These are phyloP conservation scores for Quercus parvula DNA, from an alignment of 306 rosid species.

Conservation along the genomic window DNA sequence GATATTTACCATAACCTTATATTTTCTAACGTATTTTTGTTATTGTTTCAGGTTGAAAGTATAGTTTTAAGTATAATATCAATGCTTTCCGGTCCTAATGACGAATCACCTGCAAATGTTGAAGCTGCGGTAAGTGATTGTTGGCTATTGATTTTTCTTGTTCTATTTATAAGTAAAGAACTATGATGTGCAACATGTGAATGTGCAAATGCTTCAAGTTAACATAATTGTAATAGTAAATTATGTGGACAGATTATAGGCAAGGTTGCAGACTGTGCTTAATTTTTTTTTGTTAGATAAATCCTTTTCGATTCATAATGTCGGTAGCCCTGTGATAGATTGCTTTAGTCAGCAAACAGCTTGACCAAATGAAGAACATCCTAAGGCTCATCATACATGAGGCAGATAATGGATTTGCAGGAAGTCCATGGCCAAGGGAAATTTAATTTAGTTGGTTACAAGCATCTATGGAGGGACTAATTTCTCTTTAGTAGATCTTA, in stretches of 20 bases:
- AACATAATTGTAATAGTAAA: background rate
- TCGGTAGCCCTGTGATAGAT: background rate
- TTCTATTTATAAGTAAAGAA: background rate
- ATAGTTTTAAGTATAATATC: slow-evolving; percentile 98
- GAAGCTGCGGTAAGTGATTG: slow-evolving; percentile 91
- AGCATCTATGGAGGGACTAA: background rate
- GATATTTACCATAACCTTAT: background rate
- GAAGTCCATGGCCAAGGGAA: background rate
- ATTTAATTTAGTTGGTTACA: background rate
- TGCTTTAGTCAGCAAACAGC: background rate
- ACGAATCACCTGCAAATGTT: slow-evolving; percentile 97
- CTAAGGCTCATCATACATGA: background rate
- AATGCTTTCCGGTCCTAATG: slow-evolving; percentile 95
- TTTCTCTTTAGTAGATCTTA: background rate
- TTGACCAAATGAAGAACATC: background rate
- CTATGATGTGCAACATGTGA: background rate
- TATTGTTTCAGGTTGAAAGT: slow-evolving; percentile 88
- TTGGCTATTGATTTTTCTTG: background rate
- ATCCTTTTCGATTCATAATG: background rate
- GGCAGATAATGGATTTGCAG: background rate
- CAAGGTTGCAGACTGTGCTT: background rate
- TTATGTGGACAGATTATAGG: background rate
- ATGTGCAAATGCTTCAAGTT: background rate
- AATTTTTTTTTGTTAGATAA: background rate
- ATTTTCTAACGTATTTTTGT: background rate